A percentile compares a stretch with the other conserved stretches of the same genome.
Conservation (phyloP, 768 basidiomycete genomes). For the Suillus decipiens region DNA sequence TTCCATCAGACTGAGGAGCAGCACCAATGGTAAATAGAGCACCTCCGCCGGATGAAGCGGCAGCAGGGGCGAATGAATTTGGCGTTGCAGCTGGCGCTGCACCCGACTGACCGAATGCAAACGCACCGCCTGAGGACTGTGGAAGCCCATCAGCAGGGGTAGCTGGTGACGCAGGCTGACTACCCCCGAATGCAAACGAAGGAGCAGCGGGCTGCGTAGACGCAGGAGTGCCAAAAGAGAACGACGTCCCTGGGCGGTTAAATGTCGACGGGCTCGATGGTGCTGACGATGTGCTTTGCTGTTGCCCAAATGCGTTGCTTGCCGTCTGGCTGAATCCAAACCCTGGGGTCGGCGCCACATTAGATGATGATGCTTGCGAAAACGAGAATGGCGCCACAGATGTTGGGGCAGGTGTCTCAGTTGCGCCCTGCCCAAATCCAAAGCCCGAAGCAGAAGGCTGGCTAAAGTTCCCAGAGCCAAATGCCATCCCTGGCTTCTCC, state of each 20-base stretch:
- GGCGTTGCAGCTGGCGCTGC: slow-evolving; percentile 41
- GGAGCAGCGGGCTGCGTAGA: slow-evolving; percentile 35
- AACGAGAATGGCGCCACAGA: slow-evolving; percentile 53
- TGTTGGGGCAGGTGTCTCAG: slow-evolving; percentile 40
- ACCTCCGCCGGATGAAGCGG: slow-evolving; percentile 33
- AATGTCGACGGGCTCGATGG: slow-evolving; percentile 63
- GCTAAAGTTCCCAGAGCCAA: slow-evolving; percentile 45
- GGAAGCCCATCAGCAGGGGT: slow-evolving; percentile 32
- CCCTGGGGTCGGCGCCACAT: slow-evolving; percentile 38
- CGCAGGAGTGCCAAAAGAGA: slow-evolving; percentile 47
- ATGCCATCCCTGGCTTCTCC: slow-evolving; percentile 42
- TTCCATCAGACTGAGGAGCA: slow-evolving; percentile 38
- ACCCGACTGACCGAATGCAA: slow-evolving; percentile 41
- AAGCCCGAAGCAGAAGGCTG: slow-evolving; percentile 44
- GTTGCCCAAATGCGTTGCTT: slow-evolving; percentile 44
- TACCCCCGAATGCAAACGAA: slow-evolving; percentile 53
- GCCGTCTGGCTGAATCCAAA: slow-evolving; percentile 48
- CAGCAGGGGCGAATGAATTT: slow-evolving; percentile 46
- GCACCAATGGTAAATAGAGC: slow-evolving; percentile 63
- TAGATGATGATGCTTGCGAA: slow-evolving; percentile 37
- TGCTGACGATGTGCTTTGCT: slow-evolving; percentile 41
- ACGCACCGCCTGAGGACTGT: slow-evolving; percentile 36
- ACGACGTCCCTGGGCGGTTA: slow-evolving; percentile 44
- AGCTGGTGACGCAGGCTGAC: slow-evolving; percentile 63
- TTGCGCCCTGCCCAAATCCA: slow-evolving; percentile 46